Base-by-base conservation (phyloP, 371 early-diverging fungal species). In the Saksenaea oblongispora region DNA sequence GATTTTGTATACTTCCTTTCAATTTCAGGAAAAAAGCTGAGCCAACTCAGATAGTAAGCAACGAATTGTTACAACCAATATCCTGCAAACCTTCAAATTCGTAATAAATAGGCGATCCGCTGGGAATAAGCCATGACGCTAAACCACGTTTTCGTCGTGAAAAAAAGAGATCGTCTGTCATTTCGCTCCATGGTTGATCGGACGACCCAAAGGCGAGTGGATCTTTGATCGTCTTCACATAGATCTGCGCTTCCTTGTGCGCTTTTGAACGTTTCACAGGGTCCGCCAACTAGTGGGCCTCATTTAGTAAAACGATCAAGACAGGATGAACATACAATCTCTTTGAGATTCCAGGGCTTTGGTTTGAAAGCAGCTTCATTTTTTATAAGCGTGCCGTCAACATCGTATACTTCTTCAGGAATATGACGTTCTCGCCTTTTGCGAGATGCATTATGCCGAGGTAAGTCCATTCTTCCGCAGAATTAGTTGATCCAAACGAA, bases 121-220 rank as follows among this genome's bases (percentile, higher is more conserved):
- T 63, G 2, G 78, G 77, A 5, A 80, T 62, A 54, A 70, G 53
- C 73, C 77, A 77, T 11, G 80, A 67, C 7, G 63, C 83, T 1
- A 82, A 56, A 1, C 83, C 83, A 22, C 68, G 65, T 13, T 70
- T 62, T 60, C 69, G 65, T 22, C 64, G 51, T 1, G 78, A 79
- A 61, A 82, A 82, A 56, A 82, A 82, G 1, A 82, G 51, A 17
- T 78, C 74, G 54, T 82, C 83, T 17, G 66, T 69, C 35, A 74
- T 73, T 35, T 69, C 64, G 27, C 73, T 74, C 83, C 83, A 82
- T n/a, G 73, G 70, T 9, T 39, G 55, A 8, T 62, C 56, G 1
- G 37, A 42, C 5, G 56, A 18, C 18, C 22, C 47, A 22, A 37
- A 31, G 8, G 1, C 2, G 15, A 54, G 35, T 0, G 56, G 35